These are phyloP conservation scores for Debaryomyces prosopidis DNA, from an alignment of 805 yeast genomes.

Conservation along the genomic window DNA sequence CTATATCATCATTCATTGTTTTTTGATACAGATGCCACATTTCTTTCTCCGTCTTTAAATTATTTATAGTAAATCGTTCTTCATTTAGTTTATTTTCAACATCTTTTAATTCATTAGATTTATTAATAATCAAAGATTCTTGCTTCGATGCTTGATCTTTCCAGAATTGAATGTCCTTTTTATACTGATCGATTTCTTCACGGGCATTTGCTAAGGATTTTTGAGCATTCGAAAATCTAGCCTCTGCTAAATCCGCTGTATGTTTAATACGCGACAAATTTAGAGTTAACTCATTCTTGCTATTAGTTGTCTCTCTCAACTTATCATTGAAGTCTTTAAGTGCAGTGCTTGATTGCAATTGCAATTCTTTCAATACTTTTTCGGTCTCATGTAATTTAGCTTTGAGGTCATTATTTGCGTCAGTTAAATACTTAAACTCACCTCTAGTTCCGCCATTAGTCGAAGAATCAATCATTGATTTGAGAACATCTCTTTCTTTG, in stretches of 20 bases:
- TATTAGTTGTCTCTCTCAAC: slow-evolving; percentile 23
- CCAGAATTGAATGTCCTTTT: slow-evolving; percentile 38
- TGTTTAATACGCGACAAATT: slow-evolving; percentile 57
- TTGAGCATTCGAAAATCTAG: slow-evolving; percentile 50
- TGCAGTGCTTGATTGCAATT: slow-evolving; percentile 43
- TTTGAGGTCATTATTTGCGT: slow-evolving; percentile 29
- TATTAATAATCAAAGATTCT: slow-evolving; percentile 30
- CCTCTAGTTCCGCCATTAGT: slow-evolving; percentile 2
- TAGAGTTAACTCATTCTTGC: slow-evolving; percentile 45
- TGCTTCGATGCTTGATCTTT: slow-evolving; percentile 41
- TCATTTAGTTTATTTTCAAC: slow-evolving; percentile 47
- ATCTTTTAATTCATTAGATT: slow-evolving; percentile 54
- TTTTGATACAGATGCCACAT: slow-evolving; percentile 50
- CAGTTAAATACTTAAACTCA: slow-evolving; percentile 25
- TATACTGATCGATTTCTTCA: slow-evolving; percentile 28
- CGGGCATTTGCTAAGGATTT: slow-evolving; percentile 26
- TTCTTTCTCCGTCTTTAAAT: slow-evolving; percentile 55
- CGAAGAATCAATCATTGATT: slow-evolving; percentile 20
- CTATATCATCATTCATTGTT: slow-evolving; percentile 53
- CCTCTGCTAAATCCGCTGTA: slow-evolving; percentile 49
- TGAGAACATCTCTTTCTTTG: slow-evolving; percentile 71
- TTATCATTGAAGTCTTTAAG: slow-evolving; percentile 47
- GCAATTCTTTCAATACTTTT: slow-evolving; percentile 27
- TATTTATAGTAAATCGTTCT: slow-evolving; percentile 45
- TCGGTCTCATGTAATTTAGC: slow-evolving; percentile 39